Base-by-base conservation (phyloP, 192 early-diverging fungal genomes). In the Coemansia sp. region DNA sequence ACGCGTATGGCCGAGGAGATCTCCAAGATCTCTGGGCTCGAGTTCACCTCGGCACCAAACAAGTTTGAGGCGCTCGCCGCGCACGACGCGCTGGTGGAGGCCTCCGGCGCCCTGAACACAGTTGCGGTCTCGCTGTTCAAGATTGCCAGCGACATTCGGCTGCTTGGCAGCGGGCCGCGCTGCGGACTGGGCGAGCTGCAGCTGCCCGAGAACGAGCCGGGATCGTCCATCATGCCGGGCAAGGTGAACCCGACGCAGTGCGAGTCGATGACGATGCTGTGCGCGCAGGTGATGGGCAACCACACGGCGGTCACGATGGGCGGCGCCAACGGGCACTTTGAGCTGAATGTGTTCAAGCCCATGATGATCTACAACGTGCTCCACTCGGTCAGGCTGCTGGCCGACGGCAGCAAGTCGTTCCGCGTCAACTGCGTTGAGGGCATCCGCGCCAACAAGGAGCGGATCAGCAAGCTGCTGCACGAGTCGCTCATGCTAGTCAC, bases 221-320 rank as follows among this genome's bases (percentile, higher is more conserved):
- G 96, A 47, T 92, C 89, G 39, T 97, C 94, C 21, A 99, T 99
- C 62, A 97, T 99, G 96, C 94, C 94, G 30, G 96, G 96, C 43
- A 98, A 98, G 83, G 92, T 99, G 46, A 99, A 99, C 77, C 96
- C 96, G 34, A 99, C 96, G 13, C 96, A 99, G 76, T 94, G 89
- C 78, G 94, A 99, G 75, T 94, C 96, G 43, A 83, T 99, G 85
- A 99, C 96, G 19, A 99, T 99, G 96, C 90, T 97, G 28, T 94
- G 93, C 68, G 86, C 92, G 25, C 96, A 98, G 64, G 91, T 99
- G 34, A 94, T 99, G 80, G 96, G 96, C 60, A 99, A 99, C 85
- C 82, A 98, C 78, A 88, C 87, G 28, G 82, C 94, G 21, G 84
- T 99, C 45, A 81, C 90, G 18, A 64, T 96, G 60, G 89, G 89